A percentile compares a stretch with the other conserved stretches of the same genome.
Evolutionary conservation across 2,329 filamentous ascomycete genomes (phyloP).

Genomic region (Fusarium pininemorale): DNA sequence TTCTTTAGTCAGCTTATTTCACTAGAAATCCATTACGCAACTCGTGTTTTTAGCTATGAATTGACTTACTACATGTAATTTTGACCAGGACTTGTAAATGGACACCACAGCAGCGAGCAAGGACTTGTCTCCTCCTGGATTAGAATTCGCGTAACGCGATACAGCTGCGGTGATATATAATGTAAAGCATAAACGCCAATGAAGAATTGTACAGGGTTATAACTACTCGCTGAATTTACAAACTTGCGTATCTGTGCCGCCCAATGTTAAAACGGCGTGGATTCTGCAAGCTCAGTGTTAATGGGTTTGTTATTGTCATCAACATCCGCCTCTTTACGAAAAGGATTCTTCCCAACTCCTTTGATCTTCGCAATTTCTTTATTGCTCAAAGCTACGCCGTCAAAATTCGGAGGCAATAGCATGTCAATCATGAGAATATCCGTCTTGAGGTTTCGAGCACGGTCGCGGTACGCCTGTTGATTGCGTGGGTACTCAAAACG

Average conservation of each 20-base stretch:
- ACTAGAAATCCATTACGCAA: conserved; percentile 32
- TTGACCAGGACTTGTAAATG: not conserved
- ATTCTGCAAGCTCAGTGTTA: conserved; percentile 47
- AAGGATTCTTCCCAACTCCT: conserved; percentile 58
- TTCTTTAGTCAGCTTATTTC: conserved; percentile 37
- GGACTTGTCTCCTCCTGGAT: not conserved
- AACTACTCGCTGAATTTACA: not conserved
- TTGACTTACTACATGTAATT: not conserved
- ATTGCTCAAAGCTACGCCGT: conserved; percentile 58
- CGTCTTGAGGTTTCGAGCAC: conserved; percentile 66
- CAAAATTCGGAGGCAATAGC: conserved; percentile 58
- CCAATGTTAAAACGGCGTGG: conserved; percentile 2
- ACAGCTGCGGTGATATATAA: not conserved
- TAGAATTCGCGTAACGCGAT: not conserved
- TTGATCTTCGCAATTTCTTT: conserved; percentile 59
- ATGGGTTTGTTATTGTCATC: conserved; percentile 50
- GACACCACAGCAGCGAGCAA: not conserved
- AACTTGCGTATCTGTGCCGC: not conserved
- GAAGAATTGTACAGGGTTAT: not conserved
- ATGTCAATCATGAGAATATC: conserved; percentile 58
- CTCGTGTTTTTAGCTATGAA: not conserved
- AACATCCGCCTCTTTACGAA: conserved; percentile 57
- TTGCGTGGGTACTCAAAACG: conserved; percentile 56
- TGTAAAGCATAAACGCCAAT: not conserved
- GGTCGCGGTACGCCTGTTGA: conserved; percentile 67